Base-by-base conservation (phyloP, 306 rosid species). In the Macrotyloma uniflorum region DNA sequence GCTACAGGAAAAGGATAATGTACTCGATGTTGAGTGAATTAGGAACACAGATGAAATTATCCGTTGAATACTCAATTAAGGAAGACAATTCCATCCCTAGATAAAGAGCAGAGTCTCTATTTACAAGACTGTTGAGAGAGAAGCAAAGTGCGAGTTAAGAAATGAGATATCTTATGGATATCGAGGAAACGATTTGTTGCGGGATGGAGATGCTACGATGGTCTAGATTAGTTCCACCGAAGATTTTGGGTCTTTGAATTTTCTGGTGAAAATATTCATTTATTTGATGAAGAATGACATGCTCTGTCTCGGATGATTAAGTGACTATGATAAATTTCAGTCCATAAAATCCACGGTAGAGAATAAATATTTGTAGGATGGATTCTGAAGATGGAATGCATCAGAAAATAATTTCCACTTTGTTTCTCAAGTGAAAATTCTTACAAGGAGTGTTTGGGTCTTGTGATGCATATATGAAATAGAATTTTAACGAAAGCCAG, bases 1-100 rank as follows among this genome's bases (percentile, higher is more conserved):
- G 66, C 50, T 74, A 75, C 66, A 82, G 83, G 84, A 87, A 82
- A 83, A 83, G 74, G 72, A 84, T 90, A 72, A 46, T 83, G 68
- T 76, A 84, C 84, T 88, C 89, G n/a, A 84, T 90, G 94, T 76
- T 86, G 83, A 73, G 74, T 68, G 89, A 86, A 67, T 80, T 88
- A 50, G 88, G 86, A 46, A 19, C 81, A 20, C 84, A 59, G 28
- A 80, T 88, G 82, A 90, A 90, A 74, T 50, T 80, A 53, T 80
- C 81, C 20, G 4, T 49, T 78, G 79, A 22, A 51, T 64, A 80
- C 51, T 75, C 64, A 67, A 38, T 47, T 66, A 59, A 42, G 72
- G 63, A 36, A 43, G 59, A 77, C 46, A 70, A 43, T 28, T 6
- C 23, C 66, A 59, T n/a, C 22, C 51, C 75, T 20, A 11, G 64